Conservation (phyloP, 2,329 filamentous ascomycete species). For the Rhytidhysteron rufulum region DNA sequence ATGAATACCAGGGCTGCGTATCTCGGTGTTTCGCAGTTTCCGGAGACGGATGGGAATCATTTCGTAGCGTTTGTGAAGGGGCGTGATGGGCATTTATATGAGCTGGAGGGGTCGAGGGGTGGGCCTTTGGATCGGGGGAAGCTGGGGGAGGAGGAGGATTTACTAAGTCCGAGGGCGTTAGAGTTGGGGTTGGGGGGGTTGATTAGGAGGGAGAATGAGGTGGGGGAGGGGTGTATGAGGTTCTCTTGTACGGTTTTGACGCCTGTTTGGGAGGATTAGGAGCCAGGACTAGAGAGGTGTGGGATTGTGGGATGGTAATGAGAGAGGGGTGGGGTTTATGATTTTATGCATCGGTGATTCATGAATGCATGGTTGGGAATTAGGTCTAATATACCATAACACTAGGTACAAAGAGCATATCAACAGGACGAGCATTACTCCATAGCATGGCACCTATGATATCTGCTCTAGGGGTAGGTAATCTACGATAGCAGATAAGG, state of each 20-base stretch:
- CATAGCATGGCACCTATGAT: too few relatives aligned
- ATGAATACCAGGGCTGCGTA: conserved; percentile 42
- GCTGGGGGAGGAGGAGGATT: conserved; percentile 40
- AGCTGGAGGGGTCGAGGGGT: conserved; percentile 43
- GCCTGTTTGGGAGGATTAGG: not conserved
- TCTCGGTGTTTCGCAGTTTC: conserved; percentile 38
- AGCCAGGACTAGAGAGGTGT: too few relatives aligned
- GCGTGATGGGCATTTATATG: conserved; percentile 44
- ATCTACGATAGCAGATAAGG: too few relatives aligned
- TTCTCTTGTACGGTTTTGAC: conserved; percentile 45
- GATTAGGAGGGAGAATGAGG: conserved; percentile 26
- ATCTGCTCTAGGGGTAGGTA: too few relatives aligned
- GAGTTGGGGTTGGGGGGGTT: conserved; percentile 38
- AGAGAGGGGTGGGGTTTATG: too few relatives aligned
- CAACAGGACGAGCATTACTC: too few relatives aligned
- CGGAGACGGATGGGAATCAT: conserved; percentile 35
- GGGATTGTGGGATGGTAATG: too few relatives aligned
- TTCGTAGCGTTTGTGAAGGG: conserved; percentile 48
- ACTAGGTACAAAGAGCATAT: too few relatives aligned
- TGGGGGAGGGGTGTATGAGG: conserved; percentile 33
- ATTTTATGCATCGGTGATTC: too few relatives aligned
- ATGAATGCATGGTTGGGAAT: too few relatives aligned
- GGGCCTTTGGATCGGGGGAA: conserved; percentile 44
- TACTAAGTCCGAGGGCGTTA: conserved; percentile 41
- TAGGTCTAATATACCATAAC: too few relatives aligned